These are phyloP conservation scores for Curvularia spicifera DNA, from an alignment of 2,329 filamentous ascomycete species.

Conservation along the genomic window DNA sequence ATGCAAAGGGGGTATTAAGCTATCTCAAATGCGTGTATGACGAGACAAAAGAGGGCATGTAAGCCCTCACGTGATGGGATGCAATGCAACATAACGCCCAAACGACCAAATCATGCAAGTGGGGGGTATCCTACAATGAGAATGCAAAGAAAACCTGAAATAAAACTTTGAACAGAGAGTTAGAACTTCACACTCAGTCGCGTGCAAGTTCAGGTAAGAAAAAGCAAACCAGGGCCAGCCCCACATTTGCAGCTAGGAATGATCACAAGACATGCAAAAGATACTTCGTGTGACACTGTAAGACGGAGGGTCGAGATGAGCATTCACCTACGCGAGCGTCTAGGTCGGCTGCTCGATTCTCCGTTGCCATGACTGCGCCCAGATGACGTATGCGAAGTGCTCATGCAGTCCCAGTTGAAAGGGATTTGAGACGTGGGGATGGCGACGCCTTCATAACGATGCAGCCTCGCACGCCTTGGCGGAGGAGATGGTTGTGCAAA, in stretches of 20 bases:
- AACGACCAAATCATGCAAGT: conserved; percentile 4
- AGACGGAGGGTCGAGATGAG: neutral
- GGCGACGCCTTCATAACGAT: conserved; percentile 41
- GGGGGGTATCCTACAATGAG: conserved; percentile 12
- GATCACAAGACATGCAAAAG: neutral
- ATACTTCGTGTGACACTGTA: neutral
- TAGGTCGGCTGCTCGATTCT: conserved; percentile 33
- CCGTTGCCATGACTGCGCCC: conserved; percentile 15
- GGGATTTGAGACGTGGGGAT: conserved; percentile 43
- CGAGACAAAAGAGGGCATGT: neutral
- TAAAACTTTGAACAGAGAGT: neutral
- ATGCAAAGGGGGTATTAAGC: conserved; percentile 7
- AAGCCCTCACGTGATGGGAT: neutral
- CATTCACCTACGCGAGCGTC: conserved; percentile 35
- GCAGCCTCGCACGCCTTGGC: conserved; percentile 39
- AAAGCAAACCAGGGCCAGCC: neutral
- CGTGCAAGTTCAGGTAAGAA: neutral
- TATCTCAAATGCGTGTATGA: neutral
- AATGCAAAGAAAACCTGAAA: neutral
- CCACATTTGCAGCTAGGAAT: neutral
- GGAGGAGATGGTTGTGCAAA: conserved; percentile 46
- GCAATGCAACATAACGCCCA: conserved; percentile 13
- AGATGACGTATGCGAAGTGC: conserved; percentile 43
- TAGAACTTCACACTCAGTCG: neutral
- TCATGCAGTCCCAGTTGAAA: conserved; percentile 49